Base-by-base conservation (phyloP, 805 yeast genomes). In the Komagataella mondaviorum region DNA sequence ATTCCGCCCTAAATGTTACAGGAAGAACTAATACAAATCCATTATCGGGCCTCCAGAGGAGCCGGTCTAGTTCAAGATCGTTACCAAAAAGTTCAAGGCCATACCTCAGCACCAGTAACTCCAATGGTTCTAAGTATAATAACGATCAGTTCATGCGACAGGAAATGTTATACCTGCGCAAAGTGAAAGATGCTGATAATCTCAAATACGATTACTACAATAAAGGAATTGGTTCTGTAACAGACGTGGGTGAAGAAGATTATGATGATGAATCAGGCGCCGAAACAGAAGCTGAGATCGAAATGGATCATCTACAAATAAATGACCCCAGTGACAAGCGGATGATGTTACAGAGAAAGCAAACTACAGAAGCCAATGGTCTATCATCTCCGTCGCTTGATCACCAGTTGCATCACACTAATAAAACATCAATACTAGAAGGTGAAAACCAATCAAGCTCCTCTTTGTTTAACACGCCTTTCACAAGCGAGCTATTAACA, bases 111-210 rank as follows among this genome's bases (percentile, higher is more conserved):
- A 14, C 39, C 39, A 30, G 14, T 8, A 30, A 30, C 5, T 30
- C 39, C n/a, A 30, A 30, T 30, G 14, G 64, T 30, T 59, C 65
- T 1, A 66, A 61, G 50, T 57, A 60, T 49, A 64, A 30, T 30
- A 30, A 65, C 5, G 67, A 67, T 51, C 72, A 70, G 55, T 78
- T 76, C 59, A 66, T 73, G 49, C 78, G 76, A 44, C 82, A 77
- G 57, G 83, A 78, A 58, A 70, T 69, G 57, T 70, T 75, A 46
- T 78, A 78, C 55, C 64, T 78, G 52, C 46, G 46, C 4, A 44
- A 44, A 44, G 23, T 44, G 46, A 17, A 44, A 44, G 46, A 44
- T 20, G 46, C 46, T 12, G 23, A 44, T 17, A 44, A 44, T 10
- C 20, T 44, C 46, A 44, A 44, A 20, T 44, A 18, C 14, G 47